Percentiles rank a stretch among this genome's conserved stretches.
Conservation (phyloP, 257 asterid genomes). For the Solanum chaucha region DNA sequence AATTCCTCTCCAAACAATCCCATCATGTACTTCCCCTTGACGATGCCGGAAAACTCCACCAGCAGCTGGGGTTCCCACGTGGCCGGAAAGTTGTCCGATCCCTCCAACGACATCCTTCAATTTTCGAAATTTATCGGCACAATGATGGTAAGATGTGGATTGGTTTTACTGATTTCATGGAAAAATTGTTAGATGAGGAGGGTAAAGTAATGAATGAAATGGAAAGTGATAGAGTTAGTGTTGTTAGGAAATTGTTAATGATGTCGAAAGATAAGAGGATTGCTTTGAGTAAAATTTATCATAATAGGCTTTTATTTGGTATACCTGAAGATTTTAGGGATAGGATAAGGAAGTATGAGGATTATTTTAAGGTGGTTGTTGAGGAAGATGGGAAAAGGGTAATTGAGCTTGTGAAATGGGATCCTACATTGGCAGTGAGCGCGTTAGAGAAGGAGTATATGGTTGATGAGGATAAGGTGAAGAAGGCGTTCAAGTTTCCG, state of each 20-base stretch:
- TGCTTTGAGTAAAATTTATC: conserved; percentile 67
- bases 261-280: conserved; percentile 61
- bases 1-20: conserved; percentile 70
- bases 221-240: conserved; percentile 46
- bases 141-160: conserved; percentile 69
- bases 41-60: conserved; percentile 76
- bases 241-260: conserved; percentile 70
- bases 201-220: conserved; percentile 13
- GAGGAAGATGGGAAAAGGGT: conserved; percentile 65
- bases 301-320: conserved; percentile 68
- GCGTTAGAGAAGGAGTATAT: conserved; percentile 62
- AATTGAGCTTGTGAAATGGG: conserved; percentile 79
- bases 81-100: conserved; percentile 60
- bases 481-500: conserved; percentile 59
- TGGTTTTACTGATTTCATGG: conserved; percentile 76
- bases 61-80: conserved; percentile 87
- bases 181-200: conserved; percentile 36
- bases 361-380: conserved; percentile 41
- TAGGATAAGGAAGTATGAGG: conserved; percentile 48
- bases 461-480: conserved; percentile 76
- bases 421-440: conserved; percentile 56
- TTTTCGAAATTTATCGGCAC: conserved; percentile 65
- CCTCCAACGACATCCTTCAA: conserved; percentile 59
- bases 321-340: conserved; percentile 82
- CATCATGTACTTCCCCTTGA: conserved; percentile 62